Percentiles rank a stretch among this genome's conserved stretches.
These are phyloP conservation scores for Gyrodon lividus DNA, from an alignment of 768 basidiomycete species.

Conservation along the genomic window DNA sequence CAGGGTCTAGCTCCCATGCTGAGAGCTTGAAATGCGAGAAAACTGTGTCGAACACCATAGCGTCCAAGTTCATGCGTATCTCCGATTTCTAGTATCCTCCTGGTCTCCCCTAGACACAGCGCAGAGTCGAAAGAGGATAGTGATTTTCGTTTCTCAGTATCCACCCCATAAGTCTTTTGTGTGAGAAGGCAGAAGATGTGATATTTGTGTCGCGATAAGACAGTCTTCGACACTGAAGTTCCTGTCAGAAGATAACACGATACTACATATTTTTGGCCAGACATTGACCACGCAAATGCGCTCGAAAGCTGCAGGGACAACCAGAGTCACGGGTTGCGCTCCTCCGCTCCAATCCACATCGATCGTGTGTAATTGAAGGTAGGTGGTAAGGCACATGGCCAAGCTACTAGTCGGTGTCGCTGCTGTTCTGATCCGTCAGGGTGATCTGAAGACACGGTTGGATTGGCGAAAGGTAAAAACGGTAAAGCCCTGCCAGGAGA, in stretches of 20 bases:
- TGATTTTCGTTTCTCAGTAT: background rate
- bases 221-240: background rate
- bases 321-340: background rate
- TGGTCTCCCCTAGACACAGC: no score
- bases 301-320: background rate
- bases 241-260: background rate
- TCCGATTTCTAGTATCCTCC: background rate
- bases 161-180: background rate
- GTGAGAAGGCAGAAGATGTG: background rate
- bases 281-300: background rate
- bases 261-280: background rate
- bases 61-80: background rate
- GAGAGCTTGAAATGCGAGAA: conserved; percentile 1
- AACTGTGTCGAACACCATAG: background rate
- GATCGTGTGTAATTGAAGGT: no score
- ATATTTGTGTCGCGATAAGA: background rate
- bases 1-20: conserved; percentile 18
- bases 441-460: no score
- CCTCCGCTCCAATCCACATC: background rate
- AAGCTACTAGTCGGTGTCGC: no score
- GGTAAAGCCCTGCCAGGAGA: no score
- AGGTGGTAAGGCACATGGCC: no score
- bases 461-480: no score
- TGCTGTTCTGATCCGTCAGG: no score
- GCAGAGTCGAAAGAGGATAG: no score